phyloP scores from a whole-genome alignment of 1,284 basidiomycete genomes.

The Apiotrichum laibachii region DNA sequence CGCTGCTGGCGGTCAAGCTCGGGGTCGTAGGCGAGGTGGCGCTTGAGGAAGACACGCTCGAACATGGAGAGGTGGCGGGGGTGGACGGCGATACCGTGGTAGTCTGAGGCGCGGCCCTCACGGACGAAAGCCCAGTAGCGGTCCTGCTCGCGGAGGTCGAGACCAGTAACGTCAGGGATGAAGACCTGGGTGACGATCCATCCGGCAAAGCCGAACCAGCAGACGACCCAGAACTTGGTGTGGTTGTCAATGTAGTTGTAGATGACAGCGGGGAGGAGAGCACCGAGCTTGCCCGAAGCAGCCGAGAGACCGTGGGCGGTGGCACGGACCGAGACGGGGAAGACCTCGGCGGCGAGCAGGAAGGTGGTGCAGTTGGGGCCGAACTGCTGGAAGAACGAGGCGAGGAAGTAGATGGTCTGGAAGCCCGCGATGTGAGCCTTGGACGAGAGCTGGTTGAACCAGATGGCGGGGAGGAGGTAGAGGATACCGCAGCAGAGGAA shows the following conservation, averaged over 20 bases:
- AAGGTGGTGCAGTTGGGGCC: constrained; percentile 56
- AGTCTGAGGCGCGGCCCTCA: constrained; percentile 53
- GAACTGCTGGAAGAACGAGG: constrained; percentile 57
- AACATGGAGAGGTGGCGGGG: constrained; percentile 55
- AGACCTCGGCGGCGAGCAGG: constrained; percentile 55
- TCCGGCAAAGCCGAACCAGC: constrained; percentile 57
- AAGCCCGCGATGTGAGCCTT: constrained; percentile 51
- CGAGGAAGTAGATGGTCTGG: constrained; percentile 57
- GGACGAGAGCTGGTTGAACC: constrained; percentile 47
- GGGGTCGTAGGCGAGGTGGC: constrained; percentile 56
- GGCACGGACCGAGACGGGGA: constrained; percentile 56
- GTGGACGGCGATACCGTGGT: constrained; percentile 59
- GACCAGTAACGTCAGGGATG: constrained; percentile 57
- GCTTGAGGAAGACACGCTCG: constrained; percentile 55
- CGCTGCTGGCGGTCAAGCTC: constrained; percentile 54
- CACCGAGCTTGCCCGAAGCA: constrained; percentile 55
- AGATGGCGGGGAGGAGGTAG: constrained; percentile 50
- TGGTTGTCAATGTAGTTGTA: constrained; percentile 49
- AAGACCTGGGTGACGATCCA: constrained; percentile 54
- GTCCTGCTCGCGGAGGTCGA: constrained; percentile 59
- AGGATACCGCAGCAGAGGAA: constrained; percentile 55
- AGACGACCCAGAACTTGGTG: constrained; percentile 57
- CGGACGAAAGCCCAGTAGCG: constrained; percentile 58
- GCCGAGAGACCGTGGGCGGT: constrained; percentile 55
- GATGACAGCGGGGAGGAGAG: constrained; percentile 53